Percentiles rank a stretch among this genome's conserved stretches.
phyloP scores from a whole-genome alignment of 257 asterid genomes.

The Ehretia macrophylla region DNA sequence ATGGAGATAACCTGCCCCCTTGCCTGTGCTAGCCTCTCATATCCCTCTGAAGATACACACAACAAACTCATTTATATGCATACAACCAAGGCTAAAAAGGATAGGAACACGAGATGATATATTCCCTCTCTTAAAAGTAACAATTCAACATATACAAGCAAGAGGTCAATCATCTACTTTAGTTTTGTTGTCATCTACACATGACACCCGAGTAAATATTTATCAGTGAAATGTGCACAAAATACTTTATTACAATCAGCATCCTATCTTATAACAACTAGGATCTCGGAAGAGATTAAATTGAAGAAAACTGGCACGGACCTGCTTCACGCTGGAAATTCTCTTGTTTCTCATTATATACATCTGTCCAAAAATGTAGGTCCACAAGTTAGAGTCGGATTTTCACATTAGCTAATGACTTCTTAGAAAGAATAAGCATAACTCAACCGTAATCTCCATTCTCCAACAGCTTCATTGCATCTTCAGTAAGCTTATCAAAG shows the following conservation, averaged over 20 bases:
- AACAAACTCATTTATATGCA: neutral
- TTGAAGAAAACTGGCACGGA: constrained; percentile 16
- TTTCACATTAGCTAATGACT: constrained; percentile 1
- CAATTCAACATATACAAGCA: too few species aligned
- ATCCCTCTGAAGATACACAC: constrained; percentile 68
- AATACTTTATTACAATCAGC: neutral
- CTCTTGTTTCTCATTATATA: constrained; percentile 86
- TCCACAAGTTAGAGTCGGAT: constrained; percentile 2
- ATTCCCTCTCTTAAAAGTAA: too few species aligned
- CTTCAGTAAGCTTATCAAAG: constrained; percentile 95
- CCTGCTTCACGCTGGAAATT: constrained; percentile 95
- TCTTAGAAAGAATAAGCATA: constrained; percentile 10
- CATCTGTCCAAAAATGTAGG: constrained; percentile 51
- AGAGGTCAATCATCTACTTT: too few species aligned
- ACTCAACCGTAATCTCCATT: constrained; percentile 88
- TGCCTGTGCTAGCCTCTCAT: constrained; percentile 59
- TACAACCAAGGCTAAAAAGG: neutral
- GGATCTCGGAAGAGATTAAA: constrained; percentile 4
- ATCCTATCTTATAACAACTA: neutral
- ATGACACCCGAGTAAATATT: too few species aligned
- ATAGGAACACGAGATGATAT: too few species aligned
- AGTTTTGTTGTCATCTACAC: too few species aligned
- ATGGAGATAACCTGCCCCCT: constrained; percentile 41
- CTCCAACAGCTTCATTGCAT: constrained; percentile 88
- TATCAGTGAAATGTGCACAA: too few species aligned